Evolutionary conservation across 2,329 filamentous ascomycete genomes (phyloP).

Genomic region (Meredithiella fracta): DNA sequence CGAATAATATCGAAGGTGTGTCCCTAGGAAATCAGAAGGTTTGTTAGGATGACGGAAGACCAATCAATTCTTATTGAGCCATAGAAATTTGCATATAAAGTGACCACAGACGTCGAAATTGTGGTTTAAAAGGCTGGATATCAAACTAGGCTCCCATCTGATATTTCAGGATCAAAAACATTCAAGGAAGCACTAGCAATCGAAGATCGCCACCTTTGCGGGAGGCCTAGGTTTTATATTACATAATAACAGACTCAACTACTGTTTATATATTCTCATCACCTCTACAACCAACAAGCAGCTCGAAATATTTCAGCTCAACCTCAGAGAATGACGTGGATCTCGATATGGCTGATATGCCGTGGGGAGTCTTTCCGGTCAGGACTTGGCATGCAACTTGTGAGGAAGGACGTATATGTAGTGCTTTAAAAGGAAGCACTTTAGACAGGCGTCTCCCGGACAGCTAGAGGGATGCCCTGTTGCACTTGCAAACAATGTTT

Average conservation of each 20-base stretch:
- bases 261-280: no score
- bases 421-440: not conserved
- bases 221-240: no score
- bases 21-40: no score
- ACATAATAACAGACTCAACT: no score
- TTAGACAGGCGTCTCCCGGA: not conserved
- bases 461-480: not conserved
- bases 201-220: no score
- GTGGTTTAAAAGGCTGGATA: slow-evolving; percentile 1
- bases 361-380: no score
- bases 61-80: not conserved
- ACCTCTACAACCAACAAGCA: not conserved
- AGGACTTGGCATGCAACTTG: not conserved
- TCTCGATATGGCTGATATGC: no score
- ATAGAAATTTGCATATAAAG: not conserved
- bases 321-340: not conserved
- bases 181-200: not conserved
- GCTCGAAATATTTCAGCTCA: not conserved
- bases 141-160: not conserved
- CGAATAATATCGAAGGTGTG: no score
- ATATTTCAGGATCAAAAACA: not conserved
- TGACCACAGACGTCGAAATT: not conserved
- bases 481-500: not conserved
- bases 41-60: not conserved
- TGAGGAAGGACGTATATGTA: not conserved